phyloP scores from a whole-genome alignment of 176 grass and related monocot species.

The Miscanthus lutarioriparius region DNA sequence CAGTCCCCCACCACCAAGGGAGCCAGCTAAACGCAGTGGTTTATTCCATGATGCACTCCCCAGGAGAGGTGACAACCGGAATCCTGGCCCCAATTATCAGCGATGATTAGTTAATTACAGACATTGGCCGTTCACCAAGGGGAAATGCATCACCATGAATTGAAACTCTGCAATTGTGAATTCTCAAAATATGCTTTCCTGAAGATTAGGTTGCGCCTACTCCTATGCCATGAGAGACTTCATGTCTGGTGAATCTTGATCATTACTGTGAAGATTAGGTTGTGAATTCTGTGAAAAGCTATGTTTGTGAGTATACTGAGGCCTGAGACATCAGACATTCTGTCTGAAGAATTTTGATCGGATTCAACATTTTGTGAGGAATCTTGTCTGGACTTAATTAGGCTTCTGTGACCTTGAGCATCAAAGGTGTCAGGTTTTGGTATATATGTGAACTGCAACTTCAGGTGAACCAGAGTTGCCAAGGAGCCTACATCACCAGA shows the following conservation, averaged over 20 bases:
- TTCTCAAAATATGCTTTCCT: neutral
- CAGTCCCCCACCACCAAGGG: neutral
- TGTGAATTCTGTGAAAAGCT: neutral
- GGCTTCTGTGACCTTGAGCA: neutral
- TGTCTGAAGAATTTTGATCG: neutral
- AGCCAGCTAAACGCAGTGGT: neutral
- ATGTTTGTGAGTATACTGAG: neutral
- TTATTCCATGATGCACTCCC: neutral
- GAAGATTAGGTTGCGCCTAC: neutral
- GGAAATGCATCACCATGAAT: neutral
- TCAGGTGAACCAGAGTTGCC: neutral
- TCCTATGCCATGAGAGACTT: neutral
- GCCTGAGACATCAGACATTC: neutral
- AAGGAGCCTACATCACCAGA: neutral
- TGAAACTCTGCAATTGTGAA: neutral
- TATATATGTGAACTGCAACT: neutral
- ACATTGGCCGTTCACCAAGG: neutral
- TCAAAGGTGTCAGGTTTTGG: neutral
- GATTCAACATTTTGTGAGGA: neutral
- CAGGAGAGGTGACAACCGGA: neutral
- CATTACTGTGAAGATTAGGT: neutral
- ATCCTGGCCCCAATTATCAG: neutral
- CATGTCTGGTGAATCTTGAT: neutral
- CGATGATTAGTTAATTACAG: neutral
- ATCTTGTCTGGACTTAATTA: neutral